Evolutionary conservation across 2,329 filamentous ascomycete genomes (phyloP).

Genomic region (Colletotrichum incanum): DNA sequence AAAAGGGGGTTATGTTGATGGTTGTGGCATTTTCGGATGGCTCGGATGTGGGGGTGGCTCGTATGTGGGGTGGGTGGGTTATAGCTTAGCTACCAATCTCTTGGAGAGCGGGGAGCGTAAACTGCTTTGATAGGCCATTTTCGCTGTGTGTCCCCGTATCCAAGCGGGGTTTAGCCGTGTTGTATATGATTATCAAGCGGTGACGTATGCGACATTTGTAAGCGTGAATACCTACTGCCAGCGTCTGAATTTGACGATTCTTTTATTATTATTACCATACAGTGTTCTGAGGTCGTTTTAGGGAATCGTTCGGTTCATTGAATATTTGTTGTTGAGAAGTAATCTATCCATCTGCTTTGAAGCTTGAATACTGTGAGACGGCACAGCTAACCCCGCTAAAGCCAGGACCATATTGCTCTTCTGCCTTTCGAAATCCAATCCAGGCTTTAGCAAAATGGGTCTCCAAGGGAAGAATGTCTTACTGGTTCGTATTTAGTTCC

Average conservation of each 20-base stretch:
- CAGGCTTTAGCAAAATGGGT: background rate
- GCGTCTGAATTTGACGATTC: background rate
- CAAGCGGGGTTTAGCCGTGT: background rate
- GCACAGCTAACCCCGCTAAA: too few species aligned
- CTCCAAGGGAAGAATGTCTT: slow-evolving; percentile 16
- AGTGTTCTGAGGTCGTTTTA: too few species aligned
- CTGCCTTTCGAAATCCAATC: too few species aligned
- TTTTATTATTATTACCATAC: too few species aligned
- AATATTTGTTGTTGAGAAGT: too few species aligned
- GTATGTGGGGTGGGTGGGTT: too few species aligned
- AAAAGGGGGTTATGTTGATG: too few species aligned
- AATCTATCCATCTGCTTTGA: background rate
- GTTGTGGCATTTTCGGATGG: too few species aligned
- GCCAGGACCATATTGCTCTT: background rate
- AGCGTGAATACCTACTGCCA: background rate
- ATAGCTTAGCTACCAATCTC: too few species aligned
- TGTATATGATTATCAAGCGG: background rate
- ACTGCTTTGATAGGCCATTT: background rate
- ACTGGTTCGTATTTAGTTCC: background rate
- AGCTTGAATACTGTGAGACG: background rate
- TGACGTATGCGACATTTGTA: slow-evolving; percentile 16
- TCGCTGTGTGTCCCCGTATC: background rate
- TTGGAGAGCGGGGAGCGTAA: too few species aligned
- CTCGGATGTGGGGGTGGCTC: too few species aligned
- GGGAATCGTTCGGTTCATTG: background rate